phyloP scores from a whole-genome alignment of 2,329 filamentous ascomycete genomes.

The Furcasterigmium furcatum region DNA sequence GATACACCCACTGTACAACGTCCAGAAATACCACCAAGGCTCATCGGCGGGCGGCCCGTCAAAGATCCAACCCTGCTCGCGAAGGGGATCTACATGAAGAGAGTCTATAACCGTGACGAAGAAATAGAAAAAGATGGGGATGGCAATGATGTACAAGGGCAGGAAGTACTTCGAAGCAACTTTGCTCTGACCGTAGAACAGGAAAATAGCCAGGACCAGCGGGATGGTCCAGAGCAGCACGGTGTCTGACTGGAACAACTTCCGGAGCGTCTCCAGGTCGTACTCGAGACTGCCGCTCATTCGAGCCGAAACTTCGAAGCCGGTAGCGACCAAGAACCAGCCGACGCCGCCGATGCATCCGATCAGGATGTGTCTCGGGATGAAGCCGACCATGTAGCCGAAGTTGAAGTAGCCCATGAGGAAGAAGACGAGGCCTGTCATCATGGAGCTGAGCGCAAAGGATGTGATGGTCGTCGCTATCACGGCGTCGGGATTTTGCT shows the following conservation, averaged over 20 bases:
- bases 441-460: conserved; percentile 83
- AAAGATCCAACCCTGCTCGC: conserved; percentile 85
- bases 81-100: conserved; percentile 64
- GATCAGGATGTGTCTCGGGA: conserved; percentile 92
- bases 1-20: conserved; percentile 72
- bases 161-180: conserved; percentile 82
- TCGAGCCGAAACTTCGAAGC: conserved; percentile 88
- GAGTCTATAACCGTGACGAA: conserved; percentile 67
- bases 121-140: conserved; percentile 75
- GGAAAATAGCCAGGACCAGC: conserved; percentile 68
- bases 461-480: conserved; percentile 92
- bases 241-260: conserved; percentile 71
- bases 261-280: conserved; percentile 70
- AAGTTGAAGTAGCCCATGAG: conserved; percentile 83
- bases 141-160: conserved; percentile 78
- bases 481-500: conserved; percentile 78
- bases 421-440: conserved; percentile 91
- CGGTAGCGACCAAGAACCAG: conserved; percentile 89
- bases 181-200: conserved; percentile 74
- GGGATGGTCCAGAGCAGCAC: conserved; percentile 81
- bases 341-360: conserved; percentile 97
- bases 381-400: conserved; percentile 93
- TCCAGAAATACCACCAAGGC: conserved; percentile 98
- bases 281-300: conserved; percentile 84
- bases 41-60: conserved; percentile 78